Percentiles rank a stretch among this genome's conserved stretches.
These are phyloP conservation scores for Polygonum aviculare DNA, from an alignment of 148 eudicot species.

Conservation along the genomic window DNA sequence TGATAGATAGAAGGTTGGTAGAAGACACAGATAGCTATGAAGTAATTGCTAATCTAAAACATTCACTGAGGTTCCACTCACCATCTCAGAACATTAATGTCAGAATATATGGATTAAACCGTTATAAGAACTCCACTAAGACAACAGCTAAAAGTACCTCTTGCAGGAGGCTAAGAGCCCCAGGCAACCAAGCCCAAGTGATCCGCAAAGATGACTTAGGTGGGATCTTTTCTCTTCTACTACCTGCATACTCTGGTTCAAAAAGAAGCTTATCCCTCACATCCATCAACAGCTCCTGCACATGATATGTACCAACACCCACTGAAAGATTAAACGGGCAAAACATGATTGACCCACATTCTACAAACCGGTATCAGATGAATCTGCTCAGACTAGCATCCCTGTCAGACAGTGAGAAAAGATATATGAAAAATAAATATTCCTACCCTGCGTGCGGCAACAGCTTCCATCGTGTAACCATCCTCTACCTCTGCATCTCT, in stretches of 20 bases:
- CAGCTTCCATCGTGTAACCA: slow-evolving; percentile 76
- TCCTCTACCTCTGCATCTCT: slow-evolving; percentile 87
- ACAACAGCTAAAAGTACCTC: slow-evolving; percentile 45
- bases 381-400: background rate
- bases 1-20: background rate
- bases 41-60: background rate
- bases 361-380: background rate
- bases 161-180: slow-evolving; percentile 96
- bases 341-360: background rate
- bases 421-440: background rate
- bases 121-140: background rate
- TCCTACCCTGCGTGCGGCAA: slow-evolving; percentile 70
- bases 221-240: slow-evolving; percentile 65
- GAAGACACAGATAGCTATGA: background rate
- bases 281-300: slow-evolving; percentile 82
- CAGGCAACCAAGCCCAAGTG: slow-evolving; percentile 95
- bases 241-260: slow-evolving; percentile 97
- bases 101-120: background rate
- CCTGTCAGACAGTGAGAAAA: background rate
- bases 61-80: background rate
- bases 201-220: slow-evolving; percentile 77
- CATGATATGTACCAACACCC: slow-evolving; percentile 11
- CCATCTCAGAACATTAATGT: background rate
- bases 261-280: slow-evolving; percentile 97
- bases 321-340: background rate